Evolutionary conservation across 139 green algal genomes (phyloP).

Genomic region (Chlorella sp.): DNA sequence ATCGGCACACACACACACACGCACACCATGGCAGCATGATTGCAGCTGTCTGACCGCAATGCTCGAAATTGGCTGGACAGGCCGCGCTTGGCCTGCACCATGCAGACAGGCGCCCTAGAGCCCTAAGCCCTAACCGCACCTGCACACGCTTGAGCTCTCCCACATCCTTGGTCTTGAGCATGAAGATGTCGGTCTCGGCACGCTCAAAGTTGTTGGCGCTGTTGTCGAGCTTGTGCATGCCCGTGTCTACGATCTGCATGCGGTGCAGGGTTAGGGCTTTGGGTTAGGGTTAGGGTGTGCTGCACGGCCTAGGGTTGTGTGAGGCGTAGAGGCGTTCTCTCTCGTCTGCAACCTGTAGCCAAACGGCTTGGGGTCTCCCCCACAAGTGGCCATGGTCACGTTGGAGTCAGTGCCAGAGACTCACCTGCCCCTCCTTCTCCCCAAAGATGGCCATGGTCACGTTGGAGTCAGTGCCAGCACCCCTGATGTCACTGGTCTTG

Average conservation of each 20-base stretch:
- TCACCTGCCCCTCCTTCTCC: conserved; percentile 19
- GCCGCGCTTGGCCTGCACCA: too few species aligned
- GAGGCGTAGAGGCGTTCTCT: too few species aligned
- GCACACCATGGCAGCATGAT: neutral
- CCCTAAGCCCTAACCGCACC: too few species aligned
- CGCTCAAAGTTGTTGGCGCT: conserved; percentile 41
- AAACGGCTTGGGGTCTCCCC: neutral
- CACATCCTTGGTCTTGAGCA: conserved; percentile 41
- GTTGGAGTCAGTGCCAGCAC: conserved; percentile 51
- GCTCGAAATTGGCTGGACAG: too few species aligned
- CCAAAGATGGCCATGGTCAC: conserved; percentile 46
- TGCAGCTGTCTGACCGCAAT: neutral
- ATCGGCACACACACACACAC: too few species aligned
- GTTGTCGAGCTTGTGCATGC: conserved; percentile 31
- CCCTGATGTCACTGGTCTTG: conserved; percentile 44
- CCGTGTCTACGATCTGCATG: conserved; percentile 13
- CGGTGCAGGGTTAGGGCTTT: neutral
- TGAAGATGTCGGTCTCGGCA: conserved; percentile 35
- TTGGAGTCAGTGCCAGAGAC: conserved; percentile 42
- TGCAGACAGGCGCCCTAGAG: too few species aligned
- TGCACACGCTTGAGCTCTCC: conserved; percentile 28
- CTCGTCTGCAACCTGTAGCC: neutral
- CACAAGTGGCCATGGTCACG: conserved; percentile 43
- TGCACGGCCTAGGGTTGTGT: too few species aligned
- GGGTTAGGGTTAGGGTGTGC: too few species aligned